Evolutionary conservation across 352 stramenopile genomes (phyloP), one percentile per base, ranked within the genome.

Genomic region (Pythium graminicola): DNA sequence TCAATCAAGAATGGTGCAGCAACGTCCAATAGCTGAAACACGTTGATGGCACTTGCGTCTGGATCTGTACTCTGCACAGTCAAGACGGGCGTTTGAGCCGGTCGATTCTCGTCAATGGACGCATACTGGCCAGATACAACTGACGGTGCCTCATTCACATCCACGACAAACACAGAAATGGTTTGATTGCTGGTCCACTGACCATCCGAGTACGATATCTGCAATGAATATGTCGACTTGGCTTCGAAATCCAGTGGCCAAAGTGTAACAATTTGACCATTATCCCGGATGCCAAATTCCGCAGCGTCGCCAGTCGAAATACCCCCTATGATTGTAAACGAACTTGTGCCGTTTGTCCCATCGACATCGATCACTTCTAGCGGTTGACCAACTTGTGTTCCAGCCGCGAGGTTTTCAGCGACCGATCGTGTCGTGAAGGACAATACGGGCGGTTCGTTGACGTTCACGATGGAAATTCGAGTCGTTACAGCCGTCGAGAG

Each of bases 391-490:
- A 86, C 66, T 16, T 67, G 50, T 10, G 69, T 72, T 3, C 65
- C 62, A 2, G 53, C 22, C 16, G 59, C 48, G 2, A 86, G 57
- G 47, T 86, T 86, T 44, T 86, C 75, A 24, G 52, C 43, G 3
- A 83, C 46, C 28, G 48, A 49, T 19, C 74, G 67, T 7, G 8
- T 46, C 1, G 32, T 50, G 13, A 50, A 6, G 0, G 55, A 13
- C 6, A 86, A 22, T 9, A 32, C 48, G 0, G 75, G 75, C 1
- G 75, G 54, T 45, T 86, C 75, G 44, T 86, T 86, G 1, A 78
- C 65, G 45, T 86, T 70, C 20, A 53, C 28, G 28, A 81, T 42
- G 0, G 13, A 26, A 4, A 71, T 50, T 4, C 6, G 29, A 0
- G 62, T 20, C 6, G 51, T 57, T 0, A 44, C 36, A 5, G 53